A percentile compares a stretch with the other conserved stretches of the same genome.
Evolutionary conservation across 345 rosid genomes (phyloP).

Genomic region (Pistacia integerrima): DNA sequence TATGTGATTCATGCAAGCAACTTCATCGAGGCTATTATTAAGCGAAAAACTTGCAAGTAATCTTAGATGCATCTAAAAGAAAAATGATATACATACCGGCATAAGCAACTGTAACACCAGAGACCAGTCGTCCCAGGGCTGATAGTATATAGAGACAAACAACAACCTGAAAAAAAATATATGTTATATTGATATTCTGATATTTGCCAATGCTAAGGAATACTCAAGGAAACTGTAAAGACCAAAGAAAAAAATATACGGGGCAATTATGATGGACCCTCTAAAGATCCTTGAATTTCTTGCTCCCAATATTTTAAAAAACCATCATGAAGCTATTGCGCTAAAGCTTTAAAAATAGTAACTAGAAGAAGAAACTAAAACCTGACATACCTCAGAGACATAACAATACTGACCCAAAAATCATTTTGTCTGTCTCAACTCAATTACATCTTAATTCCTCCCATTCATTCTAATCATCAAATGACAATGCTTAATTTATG

Average conservation of each 20-base stretch:
- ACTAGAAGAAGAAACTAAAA: background rate
- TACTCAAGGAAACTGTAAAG: background rate
- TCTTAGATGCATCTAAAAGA: background rate
- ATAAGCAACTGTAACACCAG: slow-evolving; percentile 89
- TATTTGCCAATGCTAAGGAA: background rate
- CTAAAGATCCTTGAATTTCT: background rate
- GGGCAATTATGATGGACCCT: too few relatives aligned
- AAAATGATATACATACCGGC: slow-evolving; percentile 56
- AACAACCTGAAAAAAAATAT: slow-evolving; percentile 58
- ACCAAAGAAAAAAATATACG: background rate
- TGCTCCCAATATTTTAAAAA: background rate
- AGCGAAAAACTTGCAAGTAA: background rate
- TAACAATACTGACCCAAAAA: background rate
- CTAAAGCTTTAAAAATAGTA: background rate
- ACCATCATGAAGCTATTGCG: background rate
- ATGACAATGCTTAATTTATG: background rate
- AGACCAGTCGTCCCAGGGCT: slow-evolving; percentile 72
- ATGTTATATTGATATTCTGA: background rate
- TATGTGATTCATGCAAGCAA: background rate
- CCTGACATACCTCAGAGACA: background rate
- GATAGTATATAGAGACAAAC: slow-evolving; percentile 75
- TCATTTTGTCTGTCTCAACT: background rate
- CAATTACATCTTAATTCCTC: background rate
- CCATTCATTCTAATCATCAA: background rate
- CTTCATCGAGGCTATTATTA: too few relatives aligned